Conservation (phyloP, 306 rosid genomes). For the Vigna hirtella region DNA sequence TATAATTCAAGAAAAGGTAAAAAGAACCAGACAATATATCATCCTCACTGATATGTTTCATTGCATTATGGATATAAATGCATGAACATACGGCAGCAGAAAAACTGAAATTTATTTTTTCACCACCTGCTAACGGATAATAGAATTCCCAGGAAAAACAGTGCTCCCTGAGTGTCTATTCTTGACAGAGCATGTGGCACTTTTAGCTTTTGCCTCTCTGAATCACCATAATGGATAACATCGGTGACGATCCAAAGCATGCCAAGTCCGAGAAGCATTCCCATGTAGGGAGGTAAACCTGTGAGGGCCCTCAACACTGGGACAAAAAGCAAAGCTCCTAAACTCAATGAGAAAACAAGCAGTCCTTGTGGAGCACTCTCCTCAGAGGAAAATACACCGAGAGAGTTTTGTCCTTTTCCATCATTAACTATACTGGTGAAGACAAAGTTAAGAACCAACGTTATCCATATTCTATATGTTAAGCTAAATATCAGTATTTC, state of each 20-base stretch:
- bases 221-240: conserved; percentile 94
- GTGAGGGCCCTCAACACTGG: conserved; percentile 91
- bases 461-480: conserved; percentile 32
- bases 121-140: conserved; percentile 88
- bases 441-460: conserved; percentile 35
- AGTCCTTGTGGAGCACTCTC: conserved; percentile 94
- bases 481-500: conserved; percentile 28
- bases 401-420: conserved; percentile 66
- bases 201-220: conserved; percentile 89
- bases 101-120: background rate
- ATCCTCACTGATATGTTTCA: background rate
- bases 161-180: conserved; percentile 92
- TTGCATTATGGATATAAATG: background rate
- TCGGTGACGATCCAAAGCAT: conserved; percentile 96
- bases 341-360: conserved; percentile 84
- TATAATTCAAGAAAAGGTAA: background rate
- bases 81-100: background rate
- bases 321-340: conserved; percentile 89
- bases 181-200: conserved; percentile 96
- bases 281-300: conserved; percentile 96
- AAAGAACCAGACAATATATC: background rate
- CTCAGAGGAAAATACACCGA: conserved; percentile 74
- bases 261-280: conserved; percentile 92
- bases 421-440: conserved; percentile 72
- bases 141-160: conserved; percentile 95